Conservation (phyloP, 2,329 filamentous ascomycete genomes). For the Ramichloridium luteum region DNA sequence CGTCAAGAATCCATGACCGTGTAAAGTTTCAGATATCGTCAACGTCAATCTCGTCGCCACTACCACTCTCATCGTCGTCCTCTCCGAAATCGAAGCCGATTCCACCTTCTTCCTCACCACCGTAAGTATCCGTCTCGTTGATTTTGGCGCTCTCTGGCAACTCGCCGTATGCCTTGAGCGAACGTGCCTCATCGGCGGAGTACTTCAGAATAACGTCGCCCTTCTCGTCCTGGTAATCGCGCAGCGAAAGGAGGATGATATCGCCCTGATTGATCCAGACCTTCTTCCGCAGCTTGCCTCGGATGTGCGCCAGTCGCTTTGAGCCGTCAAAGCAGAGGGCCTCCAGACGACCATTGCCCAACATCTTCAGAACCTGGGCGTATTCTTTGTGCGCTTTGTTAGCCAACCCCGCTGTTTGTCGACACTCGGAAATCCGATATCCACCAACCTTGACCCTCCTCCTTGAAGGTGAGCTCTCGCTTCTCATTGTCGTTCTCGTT, state of each 20-base stretch:
- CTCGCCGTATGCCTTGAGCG: slow-evolving; percentile 93
- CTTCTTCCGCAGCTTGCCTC: slow-evolving; percentile 98
- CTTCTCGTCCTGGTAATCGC: slow-evolving; percentile 90
- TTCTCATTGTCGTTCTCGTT: slow-evolving; percentile 86
- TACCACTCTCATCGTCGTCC: slow-evolving; percentile 51
- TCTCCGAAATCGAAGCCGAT: slow-evolving; percentile 99
- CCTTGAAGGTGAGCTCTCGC: slow-evolving; percentile 96
- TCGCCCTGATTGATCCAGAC: slow-evolving; percentile 99
- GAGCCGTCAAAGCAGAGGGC: slow-evolving; percentile 91
- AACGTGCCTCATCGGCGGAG: slow-evolving; percentile 85
- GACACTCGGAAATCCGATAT: no score
- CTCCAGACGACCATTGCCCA: slow-evolving; percentile 87
- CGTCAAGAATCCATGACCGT: no score
- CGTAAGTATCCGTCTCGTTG: slow-evolving; percentile 95
- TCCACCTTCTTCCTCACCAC: slow-evolving; percentile 85
- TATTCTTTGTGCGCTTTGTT: slow-evolving; percentile 49
- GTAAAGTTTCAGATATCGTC: slow-evolving; percentile 68
- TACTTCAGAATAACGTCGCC: slow-evolving; percentile 92
- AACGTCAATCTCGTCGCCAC: slow-evolving; percentile 74
- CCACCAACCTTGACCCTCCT: slow-evolving; percentile 70
- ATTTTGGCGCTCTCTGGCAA: slow-evolving; percentile 97
- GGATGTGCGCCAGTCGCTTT: slow-evolving; percentile 72
- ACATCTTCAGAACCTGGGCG: slow-evolving; percentile 86
- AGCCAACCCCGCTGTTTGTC: no score
- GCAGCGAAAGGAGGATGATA: slow-evolving; percentile 77